Percentiles rank a stretch among this genome's conserved stretches.
Conservation (phyloP, 139 green algal genomes). For the Tetraselmis chui region DNA sequence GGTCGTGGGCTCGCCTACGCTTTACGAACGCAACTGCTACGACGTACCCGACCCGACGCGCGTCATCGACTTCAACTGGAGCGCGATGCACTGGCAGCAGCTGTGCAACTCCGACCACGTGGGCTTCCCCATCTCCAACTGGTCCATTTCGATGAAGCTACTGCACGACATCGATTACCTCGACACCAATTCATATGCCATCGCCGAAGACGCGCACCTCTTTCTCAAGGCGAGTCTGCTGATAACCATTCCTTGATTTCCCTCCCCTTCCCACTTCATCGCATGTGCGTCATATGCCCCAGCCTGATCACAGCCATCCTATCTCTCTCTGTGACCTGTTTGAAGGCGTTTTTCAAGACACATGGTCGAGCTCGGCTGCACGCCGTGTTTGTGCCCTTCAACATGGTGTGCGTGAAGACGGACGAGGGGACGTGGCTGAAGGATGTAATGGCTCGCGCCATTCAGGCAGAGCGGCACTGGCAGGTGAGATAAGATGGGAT, state of each 20-base stretch:
- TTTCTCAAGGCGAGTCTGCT: conserved; percentile 24
- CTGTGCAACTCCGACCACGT: conserved; percentile 22
- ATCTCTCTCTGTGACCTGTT: too few relatives aligned
- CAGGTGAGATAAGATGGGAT: too few relatives aligned
- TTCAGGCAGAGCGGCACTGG: conserved; percentile 11
- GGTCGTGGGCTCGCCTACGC: conserved; percentile 27
- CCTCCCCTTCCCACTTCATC: too few relatives aligned
- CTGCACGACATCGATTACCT: conserved; percentile 25
- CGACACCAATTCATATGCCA: conserved; percentile 32
- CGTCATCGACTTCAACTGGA: conserved; percentile 38
- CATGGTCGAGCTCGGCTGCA: conserved; percentile 12
- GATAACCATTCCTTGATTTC: too few relatives aligned
- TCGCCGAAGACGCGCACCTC: conserved; percentile 39
- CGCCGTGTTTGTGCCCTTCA: conserved; percentile 27
- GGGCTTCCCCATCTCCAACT: conserved; percentile 40
- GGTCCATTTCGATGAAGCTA: conserved; percentile 25
- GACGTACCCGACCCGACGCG: conserved; percentile 28
- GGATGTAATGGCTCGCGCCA: conserved; percentile 19
- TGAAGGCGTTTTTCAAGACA: conserved; percentile 24
- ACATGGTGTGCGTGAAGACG: conserved; percentile 29
- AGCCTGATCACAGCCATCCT: too few relatives aligned
- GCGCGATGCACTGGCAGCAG: conserved; percentile 29
- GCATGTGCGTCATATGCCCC: too few relatives aligned
- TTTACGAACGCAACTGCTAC: conserved; percentile 32
- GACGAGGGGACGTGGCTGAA: neutral